Evolutionary conservation across 164 flowering plant species (phyloP), one percentile per base, ranked within the genome.

Genomic region (Kalanchoe fedtschenkoi): DNA sequence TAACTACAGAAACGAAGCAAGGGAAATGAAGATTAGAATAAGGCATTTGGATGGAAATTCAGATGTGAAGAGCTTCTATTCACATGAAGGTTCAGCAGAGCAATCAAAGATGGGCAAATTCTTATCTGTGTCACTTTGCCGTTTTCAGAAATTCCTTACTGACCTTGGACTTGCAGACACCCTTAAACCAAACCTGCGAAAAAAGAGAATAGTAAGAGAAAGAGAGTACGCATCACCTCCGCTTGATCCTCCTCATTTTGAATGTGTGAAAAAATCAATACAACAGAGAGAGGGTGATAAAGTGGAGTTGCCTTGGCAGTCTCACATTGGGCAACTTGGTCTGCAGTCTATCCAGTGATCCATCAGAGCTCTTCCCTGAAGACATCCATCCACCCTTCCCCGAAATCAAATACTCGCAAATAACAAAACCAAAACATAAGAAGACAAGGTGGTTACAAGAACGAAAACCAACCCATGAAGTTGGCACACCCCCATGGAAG

Each of bases 81-180:
- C 84, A 91, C 97, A 88, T 73, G 88, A 75, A 58, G 85, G 77
- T 73, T 80, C 76, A 10, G 74, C 29, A 17, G 84, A 73, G 75
- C 83, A 80, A 74, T 91, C 97, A 63, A 53, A 65, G 43, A 83
- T 35, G 4, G 89, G 85, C 81, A 74, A 68, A 59, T 75, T 72
- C 11, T 38, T 61, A 65, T 71, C 69, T 32, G 58, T 33, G 34
- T 30, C 55, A 65, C 72, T 68, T 56, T 61, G 46, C 62, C 64
- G 65, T 63, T 63, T 75, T 66, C 44, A 74, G 51, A 53, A 62
- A 59, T 70, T 83, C 69, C 77, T 83, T 24, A 43, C 67, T 43
- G 79, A 71, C 1, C 78, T 81, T 38, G 64, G 70, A 24, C 76
- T 66, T 4, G 87, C 80, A 70, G 73, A 79, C 38, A 75, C 77